phyloP scores from a whole-genome alignment of 257 asterid genomes.

The Craterostigma plantagineum region DNA sequence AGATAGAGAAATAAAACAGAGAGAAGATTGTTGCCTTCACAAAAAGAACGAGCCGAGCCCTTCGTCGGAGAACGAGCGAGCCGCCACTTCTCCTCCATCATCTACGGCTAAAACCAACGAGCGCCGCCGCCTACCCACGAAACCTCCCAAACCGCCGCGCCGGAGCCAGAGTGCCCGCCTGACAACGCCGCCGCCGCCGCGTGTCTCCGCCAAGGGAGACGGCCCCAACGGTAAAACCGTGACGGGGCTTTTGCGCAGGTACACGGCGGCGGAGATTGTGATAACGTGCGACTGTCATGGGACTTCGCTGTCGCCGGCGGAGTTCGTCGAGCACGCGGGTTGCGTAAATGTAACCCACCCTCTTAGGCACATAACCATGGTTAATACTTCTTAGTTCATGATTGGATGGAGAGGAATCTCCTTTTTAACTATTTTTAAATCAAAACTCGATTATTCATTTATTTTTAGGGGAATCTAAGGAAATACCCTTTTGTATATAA shows the following conservation, averaged over 20 bases:
- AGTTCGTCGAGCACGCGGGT: conserved; percentile 69
- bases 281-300: conserved; percentile 60
- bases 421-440: no score
- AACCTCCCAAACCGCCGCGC: conserved; percentile 8
- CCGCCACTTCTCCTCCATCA: no score
- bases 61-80: no score
- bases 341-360: conserved; percentile 33
- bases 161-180: no score
- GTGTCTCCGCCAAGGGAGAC: conserved; percentile 51
- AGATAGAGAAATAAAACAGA: not conserved
- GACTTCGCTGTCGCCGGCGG: conserved; percentile 42
- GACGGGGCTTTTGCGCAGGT: conserved; percentile 38
- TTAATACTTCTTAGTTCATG: no score
- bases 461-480: no score
- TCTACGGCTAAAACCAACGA: not conserved
- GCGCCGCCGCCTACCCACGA: not conserved
- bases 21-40: not conserved
- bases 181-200: conserved; percentile 41
- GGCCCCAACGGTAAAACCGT: conserved; percentile 59
- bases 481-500: no score
- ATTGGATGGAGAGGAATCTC: no score
- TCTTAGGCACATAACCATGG: conserved; percentile 38
- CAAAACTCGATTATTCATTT: no score
- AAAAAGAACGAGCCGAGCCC: no score
- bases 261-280: conserved; percentile 28